Evolutionary conservation across 169 alveolate genomes (phyloP).

Genomic region (Toxoplasma gondii): DNA sequence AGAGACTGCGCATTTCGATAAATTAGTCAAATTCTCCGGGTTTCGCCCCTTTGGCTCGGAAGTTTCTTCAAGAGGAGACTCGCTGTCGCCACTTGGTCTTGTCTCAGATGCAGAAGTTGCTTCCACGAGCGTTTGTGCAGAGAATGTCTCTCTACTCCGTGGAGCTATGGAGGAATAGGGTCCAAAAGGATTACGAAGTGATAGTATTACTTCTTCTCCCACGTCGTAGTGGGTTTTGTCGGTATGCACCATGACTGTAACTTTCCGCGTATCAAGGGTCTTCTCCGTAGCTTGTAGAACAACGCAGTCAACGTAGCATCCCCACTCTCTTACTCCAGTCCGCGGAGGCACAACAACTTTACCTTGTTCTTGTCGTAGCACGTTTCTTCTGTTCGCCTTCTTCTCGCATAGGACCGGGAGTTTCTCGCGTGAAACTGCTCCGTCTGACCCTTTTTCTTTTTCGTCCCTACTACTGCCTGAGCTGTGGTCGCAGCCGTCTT

Average conservation of each 20-base stretch:
- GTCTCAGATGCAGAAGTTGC: neutral
- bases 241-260: neutral
- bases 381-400: too few relatives aligned
- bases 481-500: too few relatives aligned
- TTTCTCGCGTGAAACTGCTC: too few relatives aligned
- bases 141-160: neutral
- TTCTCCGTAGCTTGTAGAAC: conserved; percentile 5
- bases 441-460: too few relatives aligned
- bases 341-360: neutral
- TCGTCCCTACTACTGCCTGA: too few relatives aligned
- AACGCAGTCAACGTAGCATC: conserved; percentile 1
- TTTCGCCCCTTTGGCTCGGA: too few relatives aligned
- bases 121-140: neutral
- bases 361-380: too few relatives aligned
- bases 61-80: too few relatives aligned
- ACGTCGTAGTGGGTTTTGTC: neutral
- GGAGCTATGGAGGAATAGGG: neutral
- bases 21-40: too few relatives aligned
- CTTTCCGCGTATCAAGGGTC: neutral
- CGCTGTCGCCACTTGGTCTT: too few relatives aligned
- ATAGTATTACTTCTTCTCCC: neutral
- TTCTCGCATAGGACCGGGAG: too few relatives aligned
- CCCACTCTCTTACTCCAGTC: neutral
- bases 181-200: neutral
- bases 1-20: too few relatives aligned